Evolutionary conservation across 192 early-diverging fungal genomes (phyloP), one percentile per base, ranked within the genome.

Genomic region (Chytriomyces sp.): DNA sequence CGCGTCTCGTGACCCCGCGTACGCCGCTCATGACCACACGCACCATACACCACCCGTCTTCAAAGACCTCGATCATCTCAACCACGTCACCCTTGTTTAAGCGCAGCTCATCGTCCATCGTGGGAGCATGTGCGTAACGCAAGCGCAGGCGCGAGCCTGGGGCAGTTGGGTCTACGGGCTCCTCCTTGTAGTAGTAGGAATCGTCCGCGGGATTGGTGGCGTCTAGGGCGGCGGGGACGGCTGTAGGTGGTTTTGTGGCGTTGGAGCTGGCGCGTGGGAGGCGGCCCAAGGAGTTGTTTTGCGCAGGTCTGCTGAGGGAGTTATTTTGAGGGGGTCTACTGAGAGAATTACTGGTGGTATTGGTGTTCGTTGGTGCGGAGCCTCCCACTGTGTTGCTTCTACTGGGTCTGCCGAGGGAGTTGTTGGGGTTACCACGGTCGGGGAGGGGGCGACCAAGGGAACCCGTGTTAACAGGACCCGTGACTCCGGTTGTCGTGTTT

Each of bases 61-160:
- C 77, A 56, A 75, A 79, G 5, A 54, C 52, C 39, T 79, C 75
- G 30, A 78, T 39, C 61, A 78, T 77, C 37, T 72, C 77, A 30
- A 78, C 74, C 17, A 60, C 34, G 53, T 78, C 77, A 38, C 77
- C 77, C 31, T 70, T 39, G 59, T 63, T 59, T 5, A 78, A 32
- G 17, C 14, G 41, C n/a, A 78, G 62, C 44, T 78, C 77, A 39
- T 78, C 77, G 31, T 77, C 69, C 34, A 78, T 33, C 17, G 6
- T 55, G 31, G 74, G 55, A 26, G 19, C 56, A 69, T 76, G 75
- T 28, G 58, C 49, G 70, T 64, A 63, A 25, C 56, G 53, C 33
- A 77, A 26, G 22, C 74, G 64, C 28, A 75, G 65, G 36, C 74
- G 74, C 36, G 74, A 59, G 34, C 74, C 74, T 5, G 74, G 74